A percentile compares a stretch with the other conserved stretches of the same genome.
These are phyloP conservation scores for Geotrichum histeridarum DNA, from an alignment of 1,139 yeast genomes.

Conservation along the genomic window DNA sequence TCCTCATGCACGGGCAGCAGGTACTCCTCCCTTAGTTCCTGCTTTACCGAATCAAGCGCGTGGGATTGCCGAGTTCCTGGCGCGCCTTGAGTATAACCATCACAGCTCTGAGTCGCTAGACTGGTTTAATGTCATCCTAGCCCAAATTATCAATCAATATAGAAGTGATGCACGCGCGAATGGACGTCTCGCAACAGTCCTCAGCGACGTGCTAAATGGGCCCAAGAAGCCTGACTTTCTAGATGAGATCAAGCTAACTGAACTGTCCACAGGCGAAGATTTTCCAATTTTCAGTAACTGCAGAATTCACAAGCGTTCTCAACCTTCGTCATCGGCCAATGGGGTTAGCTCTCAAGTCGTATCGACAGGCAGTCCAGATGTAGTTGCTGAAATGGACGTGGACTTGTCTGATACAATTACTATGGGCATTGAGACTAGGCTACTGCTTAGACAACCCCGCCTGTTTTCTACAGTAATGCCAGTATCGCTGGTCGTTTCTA, in stretches of 20 bases:
- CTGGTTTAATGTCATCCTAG: conserved; percentile 93
- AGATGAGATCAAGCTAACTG: conserved; percentile 74
- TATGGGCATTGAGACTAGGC: conserved; percentile 78
- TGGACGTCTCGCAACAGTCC: conserved; percentile 76
- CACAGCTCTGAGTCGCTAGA: conserved; percentile 89
- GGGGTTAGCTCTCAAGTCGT: neutral
- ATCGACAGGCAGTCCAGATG: conserved; percentile 23
- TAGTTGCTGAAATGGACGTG: conserved; percentile 89
- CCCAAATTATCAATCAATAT: conserved; percentile 82
- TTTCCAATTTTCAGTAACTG: conserved; percentile 95
- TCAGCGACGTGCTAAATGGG: conserved; percentile 52
- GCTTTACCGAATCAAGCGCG: neutral
- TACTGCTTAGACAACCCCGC: conserved; percentile 77
- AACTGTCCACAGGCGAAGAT: conserved; percentile 89
- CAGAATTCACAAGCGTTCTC: conserved; percentile 46
- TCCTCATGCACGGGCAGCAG: neutral
- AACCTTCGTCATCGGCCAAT: conserved; percentile 34
- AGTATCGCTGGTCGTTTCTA: conserved; percentile 74
- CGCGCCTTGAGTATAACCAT: neutral
- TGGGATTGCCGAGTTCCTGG: neutral
- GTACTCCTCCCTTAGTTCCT: conserved; percentile 21
- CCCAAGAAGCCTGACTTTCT: conserved; percentile 71
- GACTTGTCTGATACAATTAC: conserved; percentile 89
- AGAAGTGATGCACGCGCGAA: conserved; percentile 80
- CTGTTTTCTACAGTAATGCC: conserved; percentile 78